Conservation (phyloP, 306 rosid species). For the Prunus armeniaca region DNA sequence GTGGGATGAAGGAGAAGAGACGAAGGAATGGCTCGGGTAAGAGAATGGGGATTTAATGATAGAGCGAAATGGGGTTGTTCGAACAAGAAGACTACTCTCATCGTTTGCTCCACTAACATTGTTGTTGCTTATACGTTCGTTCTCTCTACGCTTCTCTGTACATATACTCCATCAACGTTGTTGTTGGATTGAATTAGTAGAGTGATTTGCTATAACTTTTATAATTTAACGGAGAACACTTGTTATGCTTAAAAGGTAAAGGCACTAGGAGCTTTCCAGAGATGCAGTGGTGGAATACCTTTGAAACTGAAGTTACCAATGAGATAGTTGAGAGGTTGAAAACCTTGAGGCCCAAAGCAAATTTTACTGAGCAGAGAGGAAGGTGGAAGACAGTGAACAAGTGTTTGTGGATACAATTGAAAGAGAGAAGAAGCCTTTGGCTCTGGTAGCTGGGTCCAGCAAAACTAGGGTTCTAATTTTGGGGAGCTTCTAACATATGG, state of each 20-base stretch:
- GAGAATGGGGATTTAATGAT: slow-evolving; percentile 58
- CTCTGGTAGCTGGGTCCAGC: no score
- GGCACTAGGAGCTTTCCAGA: slow-evolving; percentile 54
- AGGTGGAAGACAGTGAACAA: slow-evolving; percentile 43
- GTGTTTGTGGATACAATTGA: slow-evolving; percentile 78
- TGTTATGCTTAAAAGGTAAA: slow-evolving; percentile 49
- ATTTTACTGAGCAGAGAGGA: slow-evolving; percentile 56
- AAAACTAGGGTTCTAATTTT: no score
- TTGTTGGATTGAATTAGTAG: slow-evolving; percentile 8
- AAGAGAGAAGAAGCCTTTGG: no score
- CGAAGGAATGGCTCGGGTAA: slow-evolving; percentile 72
- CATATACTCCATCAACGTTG: slow-evolving; percentile 49
- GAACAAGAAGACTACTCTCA: slow-evolving; percentile 71
- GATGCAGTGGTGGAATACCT: slow-evolving; percentile 47
- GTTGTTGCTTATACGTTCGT: slow-evolving; percentile 78
- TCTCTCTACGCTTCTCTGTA: slow-evolving; percentile 82
- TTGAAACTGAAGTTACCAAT: slow-evolving; percentile 62
- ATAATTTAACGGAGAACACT: background rate
- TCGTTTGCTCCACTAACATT: slow-evolving; percentile 81
- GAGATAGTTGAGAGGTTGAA: slow-evolving; percentile 61
- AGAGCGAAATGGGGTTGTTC: slow-evolving; percentile 70
- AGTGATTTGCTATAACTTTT: background rate
- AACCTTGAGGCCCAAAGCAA: slow-evolving; percentile 45
- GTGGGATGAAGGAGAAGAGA: slow-evolving; percentile 74
- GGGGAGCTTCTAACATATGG: no score